A percentile compares a stretch with the other conserved stretches of the same genome.
Evolutionary conservation across 2,329 filamentous ascomycete genomes (phyloP).

Genomic region (Lachnellula cervina): DNA sequence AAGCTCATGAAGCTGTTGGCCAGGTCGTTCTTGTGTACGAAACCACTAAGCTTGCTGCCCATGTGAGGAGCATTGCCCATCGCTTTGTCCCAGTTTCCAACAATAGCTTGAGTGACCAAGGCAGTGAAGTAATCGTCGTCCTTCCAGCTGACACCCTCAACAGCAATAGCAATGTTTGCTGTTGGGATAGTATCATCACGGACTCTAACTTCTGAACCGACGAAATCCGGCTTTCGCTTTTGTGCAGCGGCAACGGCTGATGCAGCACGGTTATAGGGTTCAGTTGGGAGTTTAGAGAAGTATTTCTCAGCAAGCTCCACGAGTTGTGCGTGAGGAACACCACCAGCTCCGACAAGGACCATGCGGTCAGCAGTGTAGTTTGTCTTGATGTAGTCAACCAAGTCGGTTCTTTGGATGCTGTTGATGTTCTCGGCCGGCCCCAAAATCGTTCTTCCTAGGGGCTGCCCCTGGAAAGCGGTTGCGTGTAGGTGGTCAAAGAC

Average conservation of each 20-base stretch:
- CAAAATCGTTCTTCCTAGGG: conserved; percentile 94
- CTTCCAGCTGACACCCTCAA: conserved; percentile 99
- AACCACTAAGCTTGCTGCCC: conserved; percentile 94
- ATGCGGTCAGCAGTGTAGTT: conserved; percentile 99
- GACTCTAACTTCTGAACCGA: conserved; percentile 92
- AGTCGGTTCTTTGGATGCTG: conserved; percentile 86
- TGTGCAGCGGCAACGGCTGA: conserved; percentile 60
- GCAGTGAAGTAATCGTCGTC: conserved; percentile 99
- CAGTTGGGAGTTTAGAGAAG: conserved; percentile 74
- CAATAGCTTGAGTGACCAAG: conserved; percentile 94
- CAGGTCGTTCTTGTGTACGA: conserved; percentile 89
- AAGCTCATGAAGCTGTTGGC: conserved; percentile 99
- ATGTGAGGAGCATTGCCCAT: conserved; percentile 97
- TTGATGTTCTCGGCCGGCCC: conserved; percentile 98
- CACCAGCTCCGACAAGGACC: conserved; percentile 94
- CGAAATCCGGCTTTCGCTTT: conserved; percentile 89
- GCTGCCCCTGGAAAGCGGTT: conserved; percentile 94
- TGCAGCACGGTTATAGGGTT: conserved; percentile 69
- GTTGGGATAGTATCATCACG: conserved; percentile 94
- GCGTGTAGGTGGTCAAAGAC: conserved; percentile 99
- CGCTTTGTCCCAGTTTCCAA: conserved; percentile 99
- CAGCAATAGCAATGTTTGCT: conserved; percentile 96
- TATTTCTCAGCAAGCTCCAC: conserved; percentile 96
- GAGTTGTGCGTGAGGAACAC: conserved; percentile 87
- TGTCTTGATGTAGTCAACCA: conserved; percentile 95